A percentile compares a stretch with the other conserved stretches of the same genome.
Conservation (phyloP, 306 rosid species). For the Mimosa pudica region DNA sequence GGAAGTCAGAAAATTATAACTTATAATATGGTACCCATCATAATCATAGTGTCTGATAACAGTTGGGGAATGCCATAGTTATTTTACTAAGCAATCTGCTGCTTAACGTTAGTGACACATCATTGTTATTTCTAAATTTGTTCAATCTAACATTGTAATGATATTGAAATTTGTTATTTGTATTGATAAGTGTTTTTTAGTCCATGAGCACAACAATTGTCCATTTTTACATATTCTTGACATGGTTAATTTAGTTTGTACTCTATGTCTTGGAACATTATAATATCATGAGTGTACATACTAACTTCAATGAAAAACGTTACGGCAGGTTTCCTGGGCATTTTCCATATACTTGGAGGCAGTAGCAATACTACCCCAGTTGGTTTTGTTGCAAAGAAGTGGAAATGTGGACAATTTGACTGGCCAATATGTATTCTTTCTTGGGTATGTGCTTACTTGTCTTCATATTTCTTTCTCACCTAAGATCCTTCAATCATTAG, state of each 20-base stretch:
- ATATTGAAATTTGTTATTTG: neutral
- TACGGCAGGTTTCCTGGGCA: slow-evolving; percentile 82
- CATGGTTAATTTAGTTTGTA: neutral
- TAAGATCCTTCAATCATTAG: slow-evolving; percentile 15
- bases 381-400: slow-evolving; percentile 87
- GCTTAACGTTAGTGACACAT: neutral
- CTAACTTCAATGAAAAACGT: slow-evolving; percentile 21
- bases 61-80: too few species aligned
- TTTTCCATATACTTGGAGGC: slow-evolving; percentile 97
- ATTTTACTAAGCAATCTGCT: too few species aligned
- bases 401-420: slow-evolving; percentile 97
- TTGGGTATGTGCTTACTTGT: slow-evolving; percentile 62
- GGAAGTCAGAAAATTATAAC: slow-evolving; percentile 21
- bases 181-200: neutral
- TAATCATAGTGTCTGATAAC: neutral
- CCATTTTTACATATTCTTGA: neutral
- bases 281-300: slow-evolving; percentile 6
- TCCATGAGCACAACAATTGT: slow-evolving; percentile 4
- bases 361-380: slow-evolving; percentile 83
- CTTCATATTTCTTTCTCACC: slow-evolving; percentile 9
- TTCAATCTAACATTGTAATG: slow-evolving; percentile 10
- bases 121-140: neutral
- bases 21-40: neutral
- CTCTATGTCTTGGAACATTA: slow-evolving; percentile 24
- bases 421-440: slow-evolving; percentile 84